Conservation (phyloP, 805 yeast genomes). For the Lipomyces spencermartinsiae region DNA sequence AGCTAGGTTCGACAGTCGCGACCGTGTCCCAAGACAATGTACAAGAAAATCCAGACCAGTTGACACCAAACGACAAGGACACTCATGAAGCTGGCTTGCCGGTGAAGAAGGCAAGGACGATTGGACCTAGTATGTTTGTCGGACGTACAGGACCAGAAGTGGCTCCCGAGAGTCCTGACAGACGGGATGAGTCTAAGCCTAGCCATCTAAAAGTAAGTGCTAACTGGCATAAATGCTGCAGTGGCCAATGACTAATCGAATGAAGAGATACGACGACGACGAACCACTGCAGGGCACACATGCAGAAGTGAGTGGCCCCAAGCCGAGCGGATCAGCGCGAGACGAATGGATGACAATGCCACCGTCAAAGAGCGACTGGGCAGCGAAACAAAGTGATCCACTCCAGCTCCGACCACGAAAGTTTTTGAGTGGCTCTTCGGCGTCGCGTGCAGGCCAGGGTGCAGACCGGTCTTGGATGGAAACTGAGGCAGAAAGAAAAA, state of each 20-base stretch:
- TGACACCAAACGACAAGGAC: not conserved
- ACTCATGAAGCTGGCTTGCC: not conserved
- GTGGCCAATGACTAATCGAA: not conserved
- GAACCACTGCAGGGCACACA: not conserved
- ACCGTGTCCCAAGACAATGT: not conserved
- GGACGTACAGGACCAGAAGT: not conserved
- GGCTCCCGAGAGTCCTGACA: not conserved
- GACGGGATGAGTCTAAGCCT: not conserved
- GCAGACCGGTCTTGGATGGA: constrained; percentile 37
- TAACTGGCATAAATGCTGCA: not conserved
- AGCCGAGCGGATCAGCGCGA: constrained; percentile 21
- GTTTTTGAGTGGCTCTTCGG: constrained; percentile 32
- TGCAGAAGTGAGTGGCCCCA: not conserved
- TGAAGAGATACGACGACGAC: not conserved
- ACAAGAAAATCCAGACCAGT: not conserved
- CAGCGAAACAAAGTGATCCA: constrained; percentile 37
- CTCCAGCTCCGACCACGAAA: constrained; percentile 28
- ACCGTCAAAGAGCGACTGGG: constrained; percentile 37
- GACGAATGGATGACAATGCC: constrained; percentile 43
- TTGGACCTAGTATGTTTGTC: not conserved
- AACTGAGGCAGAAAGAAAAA: constrained; percentile 36
- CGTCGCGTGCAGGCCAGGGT: constrained; percentile 13
- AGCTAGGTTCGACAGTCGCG: not conserved
- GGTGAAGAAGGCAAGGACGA: not conserved
- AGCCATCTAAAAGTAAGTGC: not conserved